phyloP scores from a whole-genome alignment of 495 filamentous ascomycete species.

The Aspergillus olivimuriae region DNA sequence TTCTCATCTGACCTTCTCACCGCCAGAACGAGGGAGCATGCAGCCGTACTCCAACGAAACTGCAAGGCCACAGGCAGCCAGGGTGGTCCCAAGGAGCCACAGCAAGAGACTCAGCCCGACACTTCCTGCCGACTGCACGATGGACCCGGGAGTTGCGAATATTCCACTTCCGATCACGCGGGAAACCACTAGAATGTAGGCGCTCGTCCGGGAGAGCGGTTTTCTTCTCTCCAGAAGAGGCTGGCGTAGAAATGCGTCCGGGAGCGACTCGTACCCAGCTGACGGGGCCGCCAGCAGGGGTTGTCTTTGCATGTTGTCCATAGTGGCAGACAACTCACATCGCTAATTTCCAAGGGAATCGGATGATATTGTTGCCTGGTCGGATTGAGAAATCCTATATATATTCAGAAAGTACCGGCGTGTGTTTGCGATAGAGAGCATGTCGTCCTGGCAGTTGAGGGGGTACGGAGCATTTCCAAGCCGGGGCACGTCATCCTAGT shows the following conservation, averaged over 20 bases:
- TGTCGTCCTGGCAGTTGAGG: too few relatives aligned
- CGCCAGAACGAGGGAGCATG: conserved; percentile 66
- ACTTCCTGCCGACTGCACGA: conserved; percentile 61
- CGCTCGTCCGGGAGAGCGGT: conserved; percentile 55
- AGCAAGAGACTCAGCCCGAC: conserved; percentile 56
- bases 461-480: neutral
- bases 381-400: too few relatives aligned
- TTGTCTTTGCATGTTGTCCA: conserved; percentile 20
- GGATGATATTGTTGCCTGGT: neutral
- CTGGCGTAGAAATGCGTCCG: neutral
- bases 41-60: conserved; percentile 64
- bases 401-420: too few relatives aligned
- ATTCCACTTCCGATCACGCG: conserved; percentile 72
- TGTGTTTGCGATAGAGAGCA: too few relatives aligned
- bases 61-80: conserved; percentile 54
- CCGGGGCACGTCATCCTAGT: conserved; percentile 28
- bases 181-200: conserved; percentile 70
- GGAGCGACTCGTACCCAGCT: conserved; percentile 2
- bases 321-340: too few relatives aligned
- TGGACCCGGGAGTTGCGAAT: conserved; percentile 66
- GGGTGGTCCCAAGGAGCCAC: conserved; percentile 57
- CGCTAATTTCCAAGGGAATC: too few relatives aligned
- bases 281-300: conserved; percentile 19
- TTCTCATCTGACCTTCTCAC: conserved; percentile 64
- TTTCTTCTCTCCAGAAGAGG: conserved; percentile 14